Percentiles rank a stretch among this genome's conserved stretches.
phyloP scores from a whole-genome alignment of 2,329 filamentous ascomycete species.

The Cercospora beticola region DNA sequence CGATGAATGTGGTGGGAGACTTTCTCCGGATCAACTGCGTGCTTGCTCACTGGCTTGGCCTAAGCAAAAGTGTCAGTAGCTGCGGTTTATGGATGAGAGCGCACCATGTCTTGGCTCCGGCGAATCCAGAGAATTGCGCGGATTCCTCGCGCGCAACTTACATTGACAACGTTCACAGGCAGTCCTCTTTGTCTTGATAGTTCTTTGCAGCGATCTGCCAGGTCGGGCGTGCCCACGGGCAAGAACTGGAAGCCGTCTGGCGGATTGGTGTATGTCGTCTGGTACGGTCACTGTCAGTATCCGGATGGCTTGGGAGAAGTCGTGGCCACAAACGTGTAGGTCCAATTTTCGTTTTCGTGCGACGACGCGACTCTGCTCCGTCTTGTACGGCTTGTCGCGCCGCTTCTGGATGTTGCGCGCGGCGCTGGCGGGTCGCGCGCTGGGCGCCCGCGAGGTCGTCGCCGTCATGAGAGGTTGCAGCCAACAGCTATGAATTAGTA shows the following conservation, averaged over 20 bases:
- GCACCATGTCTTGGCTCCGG: slow-evolving; percentile 1
- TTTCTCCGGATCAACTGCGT: slow-evolving; percentile 29
- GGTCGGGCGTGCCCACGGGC: slow-evolving; percentile 58
- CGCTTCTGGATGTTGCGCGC: slow-evolving; percentile 34
- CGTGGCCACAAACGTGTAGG: slow-evolving; percentile 44
- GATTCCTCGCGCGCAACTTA: slow-evolving; percentile 41
- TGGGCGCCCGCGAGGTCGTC: slow-evolving; percentile 17
- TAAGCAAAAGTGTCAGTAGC: slow-evolving; percentile 19
- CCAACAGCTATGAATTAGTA: slow-evolving; percentile 22
- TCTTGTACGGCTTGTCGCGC: slow-evolving; percentile 54
- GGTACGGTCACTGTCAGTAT: slow-evolving; percentile 31
- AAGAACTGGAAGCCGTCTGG: slow-evolving; percentile 63
- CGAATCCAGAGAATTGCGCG: background rate
- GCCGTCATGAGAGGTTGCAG: slow-evolving; percentile 19
- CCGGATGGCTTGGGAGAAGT: slow-evolving; percentile 5
- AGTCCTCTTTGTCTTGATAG: slow-evolving; percentile 55
- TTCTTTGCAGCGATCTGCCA: slow-evolving; percentile 62
- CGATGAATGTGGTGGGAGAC: slow-evolving; percentile 62
- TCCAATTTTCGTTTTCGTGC: slow-evolving; percentile 61
- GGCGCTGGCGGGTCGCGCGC: slow-evolving; percentile 27
- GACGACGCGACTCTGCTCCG: slow-evolving; percentile 58
- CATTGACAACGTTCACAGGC: slow-evolving; percentile 60
- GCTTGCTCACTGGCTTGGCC: slow-evolving; percentile 27
- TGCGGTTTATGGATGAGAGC: slow-evolving; percentile 3
- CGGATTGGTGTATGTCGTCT: slow-evolving; percentile 57